A percentile compares a stretch with the other conserved stretches of the same genome.
These are phyloP conservation scores for Achaetomium macrosporum DNA, from an alignment of 2,329 filamentous ascomycete species.

Conservation along the genomic window DNA sequence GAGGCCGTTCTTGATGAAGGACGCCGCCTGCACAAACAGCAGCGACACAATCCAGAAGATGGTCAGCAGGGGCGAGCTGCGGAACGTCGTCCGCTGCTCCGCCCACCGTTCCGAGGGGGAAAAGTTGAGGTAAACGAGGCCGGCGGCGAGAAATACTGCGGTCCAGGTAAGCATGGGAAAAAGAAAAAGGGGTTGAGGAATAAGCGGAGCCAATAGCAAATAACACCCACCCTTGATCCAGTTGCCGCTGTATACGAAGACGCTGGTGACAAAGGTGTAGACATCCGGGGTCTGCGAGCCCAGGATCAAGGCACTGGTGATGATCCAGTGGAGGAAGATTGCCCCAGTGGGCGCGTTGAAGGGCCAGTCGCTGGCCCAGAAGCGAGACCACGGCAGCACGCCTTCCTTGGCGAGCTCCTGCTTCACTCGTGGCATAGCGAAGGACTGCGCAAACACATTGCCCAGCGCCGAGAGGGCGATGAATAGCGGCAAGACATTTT, in stretches of 20 bases:
- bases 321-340: conserved; percentile 33
- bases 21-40: conserved; percentile 25
- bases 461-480: conserved; percentile 30
- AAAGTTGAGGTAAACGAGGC: conserved; percentile 29
- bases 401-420: conserved; percentile 34
- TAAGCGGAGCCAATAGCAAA: neutral
- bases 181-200: neutral
- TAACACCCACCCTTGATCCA: conserved; percentile 28
- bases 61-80: conserved; percentile 27
- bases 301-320: conserved; percentile 29
- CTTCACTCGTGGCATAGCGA: conserved; percentile 31
- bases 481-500: conserved; percentile 29
- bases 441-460: conserved; percentile 30
- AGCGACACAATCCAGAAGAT: conserved; percentile 29
- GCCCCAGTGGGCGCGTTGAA: conserved; percentile 31
- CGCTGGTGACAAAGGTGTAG: conserved; percentile 30
- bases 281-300: conserved; percentile 25
- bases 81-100: conserved; percentile 28
- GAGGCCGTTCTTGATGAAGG: conserved; percentile 26
- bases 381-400: conserved; percentile 31
- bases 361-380: conserved; percentile 33
- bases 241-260: conserved; percentile 31
- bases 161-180: neutral
- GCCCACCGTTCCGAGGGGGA: conserved; percentile 25
- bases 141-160: conserved; percentile 25